Conservation (phyloP, 805 yeast genomes). For the Barnettozyma populi region DNA sequence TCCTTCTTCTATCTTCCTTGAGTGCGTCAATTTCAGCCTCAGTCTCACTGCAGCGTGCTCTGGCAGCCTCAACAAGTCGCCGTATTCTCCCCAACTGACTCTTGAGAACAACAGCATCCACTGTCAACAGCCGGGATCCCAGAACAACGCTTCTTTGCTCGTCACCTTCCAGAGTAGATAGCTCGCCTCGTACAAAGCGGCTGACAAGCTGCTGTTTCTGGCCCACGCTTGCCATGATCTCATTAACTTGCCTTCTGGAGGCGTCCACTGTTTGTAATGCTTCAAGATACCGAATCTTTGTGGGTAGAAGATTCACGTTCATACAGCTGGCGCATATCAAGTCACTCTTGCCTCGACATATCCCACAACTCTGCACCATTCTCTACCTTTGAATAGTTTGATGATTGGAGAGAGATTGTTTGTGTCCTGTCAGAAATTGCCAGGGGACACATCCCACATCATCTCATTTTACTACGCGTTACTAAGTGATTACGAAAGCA, state of each 20-base stretch:
- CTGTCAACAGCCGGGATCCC: conserved; percentile 20
- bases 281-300: background rate
- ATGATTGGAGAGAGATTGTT: too few species aligned
- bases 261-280: background rate
- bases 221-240: conserved; percentile 12
- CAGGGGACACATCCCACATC: too few species aligned
- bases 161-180: conserved; percentile 2
- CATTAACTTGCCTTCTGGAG: background rate
- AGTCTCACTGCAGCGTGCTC: background rate
- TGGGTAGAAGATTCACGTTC: background rate
- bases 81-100: conserved; percentile 10
- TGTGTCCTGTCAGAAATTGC: too few species aligned
- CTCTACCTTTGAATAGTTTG: too few species aligned
- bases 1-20: background rate
- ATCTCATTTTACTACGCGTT: too few species aligned
- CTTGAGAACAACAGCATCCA: conserved; percentile 19
- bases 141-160: conserved; percentile 18
- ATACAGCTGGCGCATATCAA: background rate
- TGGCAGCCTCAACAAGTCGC: conserved; percentile 9
- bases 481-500: background rate
- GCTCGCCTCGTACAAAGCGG: conserved; percentile 7
- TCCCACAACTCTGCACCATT: background rate
- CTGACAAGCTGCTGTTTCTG: conserved; percentile 11
- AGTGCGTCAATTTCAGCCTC: background rate
- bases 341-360: background rate